Evolutionary conservation across 495 filamentous ascomycete species (phyloP).

Genomic region (Podospora australis): DNA sequence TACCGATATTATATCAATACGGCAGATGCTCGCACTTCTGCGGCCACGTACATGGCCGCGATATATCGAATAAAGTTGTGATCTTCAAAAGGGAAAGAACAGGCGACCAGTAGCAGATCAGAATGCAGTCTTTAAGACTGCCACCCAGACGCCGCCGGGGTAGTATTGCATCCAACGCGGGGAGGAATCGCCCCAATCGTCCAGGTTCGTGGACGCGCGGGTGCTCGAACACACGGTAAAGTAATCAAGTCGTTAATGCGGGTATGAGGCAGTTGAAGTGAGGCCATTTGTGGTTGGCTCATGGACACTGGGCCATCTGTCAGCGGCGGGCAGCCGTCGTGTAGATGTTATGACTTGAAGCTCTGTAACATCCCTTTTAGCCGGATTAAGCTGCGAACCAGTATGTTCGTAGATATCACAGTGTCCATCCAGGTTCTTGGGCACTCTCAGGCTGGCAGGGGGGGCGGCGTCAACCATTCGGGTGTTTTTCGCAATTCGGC

Average conservation of each 20-base stretch:
- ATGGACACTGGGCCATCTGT: neutral
- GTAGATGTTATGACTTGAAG: too few relatives aligned
- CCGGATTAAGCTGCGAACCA: slow-evolving; percentile 7
- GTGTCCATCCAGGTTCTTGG: slow-evolving; percentile 23
- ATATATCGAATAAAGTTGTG: neutral
- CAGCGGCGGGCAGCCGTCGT: neutral
- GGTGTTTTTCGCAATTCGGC: slow-evolving; percentile 15
- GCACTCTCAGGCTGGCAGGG: neutral
- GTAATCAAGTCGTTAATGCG: slow-evolving; percentile 23
- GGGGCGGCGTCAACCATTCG: slow-evolving; percentile 13
- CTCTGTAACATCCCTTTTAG: slow-evolving; percentile 10
- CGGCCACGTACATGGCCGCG: too few relatives aligned
- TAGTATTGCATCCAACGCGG: slow-evolving; percentile 21
- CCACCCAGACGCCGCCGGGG: slow-evolving; percentile 5
- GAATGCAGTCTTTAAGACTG: neutral
- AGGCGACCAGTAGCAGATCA: neutral
- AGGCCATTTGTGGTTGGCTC: neutral
- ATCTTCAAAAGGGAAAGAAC: neutral
- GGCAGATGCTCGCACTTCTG: neutral
- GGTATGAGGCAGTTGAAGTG: neutral
- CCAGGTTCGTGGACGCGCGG: slow-evolving; percentile 8
- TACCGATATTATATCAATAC: neutral
- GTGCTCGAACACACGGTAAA: slow-evolving; percentile 12
- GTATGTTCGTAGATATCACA: neutral
- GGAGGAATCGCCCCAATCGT: slow-evolving; percentile 17